Evolutionary conservation across 2,329 filamentous ascomycete genomes (phyloP), one percentile per base, ranked within the genome.

Genomic region (Chaetomium globosum): DNA sequence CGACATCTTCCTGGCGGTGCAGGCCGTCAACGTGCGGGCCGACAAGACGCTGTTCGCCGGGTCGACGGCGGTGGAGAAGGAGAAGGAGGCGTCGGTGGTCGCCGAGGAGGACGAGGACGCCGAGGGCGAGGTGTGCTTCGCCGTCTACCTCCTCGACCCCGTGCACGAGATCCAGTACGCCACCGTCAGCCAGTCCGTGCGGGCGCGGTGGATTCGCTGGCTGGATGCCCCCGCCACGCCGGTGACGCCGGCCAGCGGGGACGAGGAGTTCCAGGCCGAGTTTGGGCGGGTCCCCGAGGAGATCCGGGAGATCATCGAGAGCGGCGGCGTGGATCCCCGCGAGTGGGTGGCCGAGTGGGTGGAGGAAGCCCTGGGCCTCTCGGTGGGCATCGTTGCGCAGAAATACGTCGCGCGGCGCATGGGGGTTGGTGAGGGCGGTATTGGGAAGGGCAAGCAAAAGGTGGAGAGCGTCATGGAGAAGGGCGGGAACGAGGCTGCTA

Each of bases 301-400:
- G 74, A 97, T 99, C 72, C 84, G 86, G 26, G 91, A 94, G 70
- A 96, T 98, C 68, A 87, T 99, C 49, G 86, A 87, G 73, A 79
- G 80, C 53, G 87, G 87, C 9, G 87, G 85, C 55, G 92, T 98
- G 2, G 95, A 99, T 74, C 95, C 95, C 0, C 85, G 95, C 65
- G 95, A 99, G 77, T 99, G 95, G 95, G 91, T 97, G 46, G 90
- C 93, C 3, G 95, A 98, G 77, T 99, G 95, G 95, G 85, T 99
- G 55, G 94, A 98, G 79, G 94, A 98, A 79, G 81, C 88, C 0
- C 82, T 99, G 36, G 87, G 83, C 49, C 80, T 98, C 57, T 86
- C 88, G 3, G 86, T 96, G 0, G 94, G 95, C 21, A 82, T 97
- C 8, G 89, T 98, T 3, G 95, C 95, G 2, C 95, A 99, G 83